Percentiles rank a stretch among this genome's conserved stretches.
Conservation (phyloP, 1,284 basidiomycete species). For the Ceratobasidium sp. region DNA sequence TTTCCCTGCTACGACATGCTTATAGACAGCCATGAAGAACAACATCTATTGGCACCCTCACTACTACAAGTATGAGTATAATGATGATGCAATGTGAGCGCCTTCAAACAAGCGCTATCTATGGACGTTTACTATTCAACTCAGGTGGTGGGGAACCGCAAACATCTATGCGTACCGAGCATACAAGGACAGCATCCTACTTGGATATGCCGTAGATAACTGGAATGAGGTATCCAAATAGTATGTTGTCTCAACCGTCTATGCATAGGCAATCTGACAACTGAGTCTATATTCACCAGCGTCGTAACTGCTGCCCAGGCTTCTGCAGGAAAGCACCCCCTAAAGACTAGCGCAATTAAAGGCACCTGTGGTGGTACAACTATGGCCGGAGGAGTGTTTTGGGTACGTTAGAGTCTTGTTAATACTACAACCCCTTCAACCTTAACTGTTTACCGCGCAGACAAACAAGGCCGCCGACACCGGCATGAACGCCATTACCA, state of each 20-base stretch:
- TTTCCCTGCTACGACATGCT: constrained; percentile 54
- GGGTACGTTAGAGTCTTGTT: constrained; percentile 53
- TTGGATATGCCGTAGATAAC: constrained; percentile 60
- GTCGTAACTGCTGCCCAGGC: constrained; percentile 58
- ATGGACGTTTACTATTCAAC: constrained; percentile 10
- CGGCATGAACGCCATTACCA: constrained; percentile 49
- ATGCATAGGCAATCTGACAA: background rate
- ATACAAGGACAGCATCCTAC: constrained; percentile 57
- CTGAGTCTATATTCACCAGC: constrained; percentile 48
- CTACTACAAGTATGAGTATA: constrained; percentile 52
- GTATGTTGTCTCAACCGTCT: constrained; percentile 51
- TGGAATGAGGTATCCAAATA: constrained; percentile 62
- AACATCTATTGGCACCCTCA: constrained; percentile 38
- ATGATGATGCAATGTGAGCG: constrained; percentile 60
- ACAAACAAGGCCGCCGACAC: constrained; percentile 1
- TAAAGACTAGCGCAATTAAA: constrained; percentile 57
- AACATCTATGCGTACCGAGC: constrained; percentile 62
- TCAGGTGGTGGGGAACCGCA: constrained; percentile 65
- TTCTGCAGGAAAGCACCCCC: constrained; percentile 53
- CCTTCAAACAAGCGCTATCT: background rate
- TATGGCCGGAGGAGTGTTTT: constrained; percentile 65
- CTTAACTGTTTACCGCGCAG: constrained; percentile 4
- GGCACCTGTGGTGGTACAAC: constrained; percentile 60
- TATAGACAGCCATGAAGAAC: constrained; percentile 53
- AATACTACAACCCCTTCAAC: background rate